phyloP scores from a whole-genome alignment of 2,329 filamentous ascomycete genomes.

The Colletotrichum ledebouriae region DNA sequence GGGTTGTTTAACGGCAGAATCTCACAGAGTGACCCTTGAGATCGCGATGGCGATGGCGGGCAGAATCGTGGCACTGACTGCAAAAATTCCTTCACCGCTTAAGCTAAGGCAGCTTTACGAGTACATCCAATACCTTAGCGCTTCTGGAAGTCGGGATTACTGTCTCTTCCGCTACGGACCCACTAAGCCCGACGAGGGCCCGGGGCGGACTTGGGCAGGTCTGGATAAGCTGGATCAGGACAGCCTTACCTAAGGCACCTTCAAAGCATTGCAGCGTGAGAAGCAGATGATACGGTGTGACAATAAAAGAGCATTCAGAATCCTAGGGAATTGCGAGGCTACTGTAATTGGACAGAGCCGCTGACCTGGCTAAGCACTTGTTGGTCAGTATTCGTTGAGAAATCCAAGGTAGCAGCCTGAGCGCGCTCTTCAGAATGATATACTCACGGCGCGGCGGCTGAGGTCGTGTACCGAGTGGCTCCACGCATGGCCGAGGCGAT shows the following conservation, averaged over 20 bases:
- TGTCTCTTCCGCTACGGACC: not conserved
- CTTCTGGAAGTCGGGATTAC: not conserved
- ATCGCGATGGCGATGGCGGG: slow-evolving; percentile 25
- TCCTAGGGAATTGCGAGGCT: no score
- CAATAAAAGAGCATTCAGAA: no score
- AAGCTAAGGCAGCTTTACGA: not conserved
- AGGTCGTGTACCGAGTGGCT: not conserved
- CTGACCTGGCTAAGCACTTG: not conserved
- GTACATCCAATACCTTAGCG: no score
- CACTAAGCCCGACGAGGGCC: not conserved
- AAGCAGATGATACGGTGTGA: not conserved
- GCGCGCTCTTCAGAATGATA: no score
- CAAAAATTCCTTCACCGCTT: slow-evolving; percentile 37
- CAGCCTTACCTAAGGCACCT: no score
- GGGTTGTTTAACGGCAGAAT: slow-evolving; percentile 21
- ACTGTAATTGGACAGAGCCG: not conserved
- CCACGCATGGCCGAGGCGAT: not conserved
- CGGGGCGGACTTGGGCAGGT: not conserved
- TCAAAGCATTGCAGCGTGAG: not conserved
- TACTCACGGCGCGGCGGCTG: no score
- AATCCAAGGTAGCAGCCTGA: not conserved
- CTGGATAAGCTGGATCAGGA: not conserved
- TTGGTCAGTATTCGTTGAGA: not conserved
- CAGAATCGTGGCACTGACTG: slow-evolving; percentile 24
- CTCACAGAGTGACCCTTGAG: slow-evolving; percentile 2